Conservation (phyloP, 495 filamentous ascomycete species). For the Polyplosphaeria fusca region DNA sequence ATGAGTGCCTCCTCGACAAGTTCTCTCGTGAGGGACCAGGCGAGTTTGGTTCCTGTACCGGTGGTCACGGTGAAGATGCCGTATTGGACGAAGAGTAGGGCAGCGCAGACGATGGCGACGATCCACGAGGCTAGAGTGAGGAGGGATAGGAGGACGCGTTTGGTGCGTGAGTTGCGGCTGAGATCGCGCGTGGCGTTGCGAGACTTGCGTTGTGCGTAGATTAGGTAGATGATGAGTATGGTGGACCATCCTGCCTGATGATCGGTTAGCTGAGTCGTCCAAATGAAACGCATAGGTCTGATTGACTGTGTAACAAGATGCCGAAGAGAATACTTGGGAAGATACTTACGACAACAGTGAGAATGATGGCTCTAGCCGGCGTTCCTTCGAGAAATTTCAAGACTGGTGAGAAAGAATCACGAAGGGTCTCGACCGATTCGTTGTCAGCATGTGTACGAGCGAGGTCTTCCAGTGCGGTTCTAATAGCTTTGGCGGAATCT, state of each 20-base stretch:
- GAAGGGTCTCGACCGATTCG: background rate
- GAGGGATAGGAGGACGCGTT: slow-evolving; percentile 1
- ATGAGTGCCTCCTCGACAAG: background rate
- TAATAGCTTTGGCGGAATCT: background rate
- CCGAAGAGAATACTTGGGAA: background rate
- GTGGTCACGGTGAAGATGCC: background rate
- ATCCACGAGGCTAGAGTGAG: slow-evolving; percentile 1
- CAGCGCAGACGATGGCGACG: slow-evolving; percentile 2
- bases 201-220: background rate
- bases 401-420: background rate
- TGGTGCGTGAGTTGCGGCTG: slow-evolving; percentile 2
- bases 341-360: slow-evolving; percentile 2
- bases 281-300: background rate
- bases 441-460: background rate
- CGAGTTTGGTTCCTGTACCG: background rate
- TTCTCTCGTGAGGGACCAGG: background rate
- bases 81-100: slow-evolving; percentile 8
- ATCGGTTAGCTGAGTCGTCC: background rate
- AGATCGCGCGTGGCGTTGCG: background rate
- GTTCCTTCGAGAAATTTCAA: background rate
- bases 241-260: slow-evolving; percentile 3
- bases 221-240: background rate
- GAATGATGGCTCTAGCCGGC: background rate
- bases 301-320: too few species aligned
- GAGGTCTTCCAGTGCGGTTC: background rate